A percentile compares a stretch with the other conserved stretches of the same genome.
Conservation (phyloP, 2,329 filamentous ascomycete genomes). For the Colletotrichum shisoi region DNA sequence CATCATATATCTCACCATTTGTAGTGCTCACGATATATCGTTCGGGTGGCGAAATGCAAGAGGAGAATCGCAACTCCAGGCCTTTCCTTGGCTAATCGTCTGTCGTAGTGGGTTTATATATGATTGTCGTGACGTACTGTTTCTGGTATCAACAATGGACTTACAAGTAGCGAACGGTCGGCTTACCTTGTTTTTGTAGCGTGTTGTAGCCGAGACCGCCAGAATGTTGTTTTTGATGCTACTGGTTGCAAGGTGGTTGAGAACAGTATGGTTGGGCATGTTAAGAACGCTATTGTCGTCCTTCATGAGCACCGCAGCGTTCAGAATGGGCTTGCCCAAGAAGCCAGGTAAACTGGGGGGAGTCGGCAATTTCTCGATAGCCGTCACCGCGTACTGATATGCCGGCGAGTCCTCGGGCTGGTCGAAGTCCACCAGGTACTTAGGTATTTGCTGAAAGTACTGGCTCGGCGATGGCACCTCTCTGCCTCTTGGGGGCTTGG, state of each 20-base stretch:
- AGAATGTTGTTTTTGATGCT: slow-evolving; percentile 97
- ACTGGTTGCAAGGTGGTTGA: slow-evolving; percentile 96
- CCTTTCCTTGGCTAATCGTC: slow-evolving; percentile 51
- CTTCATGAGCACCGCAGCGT: slow-evolving; percentile 89
- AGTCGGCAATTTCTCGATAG: slow-evolving; percentile 79
- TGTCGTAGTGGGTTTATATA: slow-evolving; percentile 87
- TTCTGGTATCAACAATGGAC: slow-evolving; percentile 40
- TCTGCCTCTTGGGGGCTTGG: slow-evolving; percentile 61
- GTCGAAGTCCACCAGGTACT: slow-evolving; percentile 87
- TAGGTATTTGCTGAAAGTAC: slow-evolving; percentile 79
- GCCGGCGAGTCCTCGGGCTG: slow-evolving; percentile 78
- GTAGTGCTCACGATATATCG: background rate
- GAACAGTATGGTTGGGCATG: slow-evolving; percentile 95
- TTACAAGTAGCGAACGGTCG: slow-evolving; percentile 5
- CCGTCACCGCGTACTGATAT: slow-evolving; percentile 77
- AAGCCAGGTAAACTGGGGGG: slow-evolving; percentile 90
- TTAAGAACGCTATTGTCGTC: slow-evolving; percentile 97
- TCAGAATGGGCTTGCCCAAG: slow-evolving; percentile 91
- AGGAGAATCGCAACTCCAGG: background rate
- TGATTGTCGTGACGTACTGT: slow-evolving; percentile 95
- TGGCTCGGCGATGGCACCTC: slow-evolving; percentile 62
- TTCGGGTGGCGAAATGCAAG: background rate
- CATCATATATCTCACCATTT: background rate
- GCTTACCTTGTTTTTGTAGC: slow-evolving; percentile 90
- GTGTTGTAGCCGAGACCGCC: slow-evolving; percentile 94